Percentiles rank a stretch among this genome's conserved stretches.
Evolutionary conservation across 2,329 filamentous ascomycete genomes (phyloP).

Genomic region (Grosmannia clavigera): DNA sequence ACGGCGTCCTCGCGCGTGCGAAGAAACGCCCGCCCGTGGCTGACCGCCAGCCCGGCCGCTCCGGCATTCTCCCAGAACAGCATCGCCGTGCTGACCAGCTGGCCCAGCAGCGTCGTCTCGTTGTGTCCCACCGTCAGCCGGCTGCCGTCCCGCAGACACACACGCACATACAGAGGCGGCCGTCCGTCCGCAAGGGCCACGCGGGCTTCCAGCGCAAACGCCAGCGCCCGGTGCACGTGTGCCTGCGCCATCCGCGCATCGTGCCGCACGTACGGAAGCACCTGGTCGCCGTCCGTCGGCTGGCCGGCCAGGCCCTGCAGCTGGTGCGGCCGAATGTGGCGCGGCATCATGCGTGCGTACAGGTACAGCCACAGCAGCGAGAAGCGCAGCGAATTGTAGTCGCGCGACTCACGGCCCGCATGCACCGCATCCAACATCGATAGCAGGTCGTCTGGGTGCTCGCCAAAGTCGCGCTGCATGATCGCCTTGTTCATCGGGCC

Average conservation of each 20-base stretch:
- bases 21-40: slow-evolving; percentile 61
- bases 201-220: slow-evolving; percentile 9
- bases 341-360: slow-evolving; percentile 49
- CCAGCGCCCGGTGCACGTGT: slow-evolving; percentile 5
- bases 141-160: slow-evolving; percentile 6
- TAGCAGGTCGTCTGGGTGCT: slow-evolving; percentile 76
- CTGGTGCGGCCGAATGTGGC: slow-evolving; percentile 33
- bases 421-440: slow-evolving; percentile 92
- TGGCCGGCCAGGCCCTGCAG: slow-evolving; percentile 12
- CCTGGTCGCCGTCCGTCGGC: slow-evolving; percentile 10
- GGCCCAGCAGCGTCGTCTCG: slow-evolving; percentile 9
- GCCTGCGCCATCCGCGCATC: slow-evolving; percentile 4
- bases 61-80: slow-evolving; percentile 60
- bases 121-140: slow-evolving; percentile 3
- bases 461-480: slow-evolving; percentile 90
- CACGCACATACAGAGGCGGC: slow-evolving; percentile 4
- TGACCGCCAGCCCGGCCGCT: slow-evolving; percentile 45
- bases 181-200: slow-evolving; percentile 10
- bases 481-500: slow-evolving; percentile 88
- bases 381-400: slow-evolving; percentile 87
- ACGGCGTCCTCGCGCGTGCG: slow-evolving; percentile 51
- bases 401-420: slow-evolving; percentile 86
- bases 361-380: slow-evolving; percentile 93
- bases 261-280: slow-evolving; percentile 11
- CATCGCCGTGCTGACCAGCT: slow-evolving; percentile 27